These are phyloP conservation scores for Eimeria tenella DNA, from an alignment of 169 alveolate genomes.

Conservation along the genomic window DNA sequence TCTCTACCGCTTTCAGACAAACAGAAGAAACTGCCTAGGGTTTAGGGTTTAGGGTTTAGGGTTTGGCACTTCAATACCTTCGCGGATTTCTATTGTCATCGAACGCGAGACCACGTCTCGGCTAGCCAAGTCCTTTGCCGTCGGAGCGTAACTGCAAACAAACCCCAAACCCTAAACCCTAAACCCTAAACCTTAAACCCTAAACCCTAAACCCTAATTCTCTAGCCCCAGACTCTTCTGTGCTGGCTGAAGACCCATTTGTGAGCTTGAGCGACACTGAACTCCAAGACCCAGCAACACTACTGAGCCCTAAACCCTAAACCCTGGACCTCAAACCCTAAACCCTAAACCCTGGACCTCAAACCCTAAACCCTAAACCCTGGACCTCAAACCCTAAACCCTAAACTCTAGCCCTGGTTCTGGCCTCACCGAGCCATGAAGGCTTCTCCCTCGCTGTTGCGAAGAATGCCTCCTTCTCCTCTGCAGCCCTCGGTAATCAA, in stretches of 20 bases:
- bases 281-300: too few relatives aligned
- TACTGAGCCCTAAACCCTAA: conserved; percentile 20
- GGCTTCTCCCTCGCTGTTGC: conserved; percentile 96
- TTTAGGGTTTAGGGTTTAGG: conserved; percentile 17
- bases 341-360: conserved; percentile 77
- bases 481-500: conserved; percentile 99
- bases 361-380: not conserved
- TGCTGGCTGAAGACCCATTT: too few relatives aligned
- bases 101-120: conserved; percentile 98
- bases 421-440: conserved; percentile 80
- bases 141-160: conserved; percentile 82
- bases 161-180: conserved; percentile 49
- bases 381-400: conserved; percentile 73
- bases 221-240: not conserved
- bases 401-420: not conserved
- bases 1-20: too few relatives aligned
- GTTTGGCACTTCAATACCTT: conserved; percentile 84
- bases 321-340: conserved; percentile 77
- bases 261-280: too few relatives aligned
- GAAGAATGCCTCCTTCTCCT: conserved; percentile 99
- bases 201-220: conserved; percentile 60
- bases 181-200: conserved; percentile 72
- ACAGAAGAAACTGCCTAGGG: not conserved
- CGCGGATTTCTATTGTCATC: conserved; percentile 97
- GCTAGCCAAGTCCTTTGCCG: conserved; percentile 96